Percentiles rank a stretch among this genome's conserved stretches.
These are phyloP conservation scores for Trichophaea hybrida DNA, from an alignment of 2,329 filamentous ascomycete genomes.

Conservation along the genomic window DNA sequence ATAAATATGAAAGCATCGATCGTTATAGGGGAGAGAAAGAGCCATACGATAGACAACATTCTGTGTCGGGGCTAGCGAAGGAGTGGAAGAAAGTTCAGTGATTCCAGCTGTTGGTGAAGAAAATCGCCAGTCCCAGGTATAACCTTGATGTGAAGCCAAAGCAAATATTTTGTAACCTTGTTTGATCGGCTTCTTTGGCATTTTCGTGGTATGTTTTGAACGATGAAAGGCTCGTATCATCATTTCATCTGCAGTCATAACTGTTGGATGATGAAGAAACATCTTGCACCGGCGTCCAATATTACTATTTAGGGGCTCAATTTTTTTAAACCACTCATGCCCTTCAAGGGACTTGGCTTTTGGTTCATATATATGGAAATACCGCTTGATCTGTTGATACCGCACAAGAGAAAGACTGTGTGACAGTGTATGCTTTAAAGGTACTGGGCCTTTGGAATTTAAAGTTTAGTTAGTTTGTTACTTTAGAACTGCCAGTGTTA, in stretches of 20 bases:
- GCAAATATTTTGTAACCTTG: slow-evolving; percentile 5
- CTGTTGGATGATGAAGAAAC: not conserved
- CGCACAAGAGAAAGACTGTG: not conserved
- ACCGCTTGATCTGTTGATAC: not conserved
- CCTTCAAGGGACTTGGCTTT: not conserved
- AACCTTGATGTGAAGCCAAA: not conserved
- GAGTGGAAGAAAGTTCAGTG: not conserved
- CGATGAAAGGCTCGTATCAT: slow-evolving; percentile 3
- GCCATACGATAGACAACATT: not conserved
- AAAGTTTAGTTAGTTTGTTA: not conserved
- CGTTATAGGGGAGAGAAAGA: not conserved
- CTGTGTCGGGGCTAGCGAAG: not conserved
- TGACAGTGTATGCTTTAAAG: too few species aligned
- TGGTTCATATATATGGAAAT: not conserved
- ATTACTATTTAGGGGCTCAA: not conserved
- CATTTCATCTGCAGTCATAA: slow-evolving; percentile 3
- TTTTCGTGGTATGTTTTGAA: not conserved
- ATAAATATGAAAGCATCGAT: not conserved
- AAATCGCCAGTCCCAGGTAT: not conserved
- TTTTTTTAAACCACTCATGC: not conserved
- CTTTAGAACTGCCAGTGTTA: not conserved
- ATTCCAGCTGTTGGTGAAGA: not conserved
- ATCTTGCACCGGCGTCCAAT: not conserved
- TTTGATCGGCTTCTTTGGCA: slow-evolving; percentile 1
- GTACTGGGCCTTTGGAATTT: too few species aligned